A percentile compares a stretch with the other conserved stretches of the same genome.
phyloP scores from a whole-genome alignment of 2,329 filamentous ascomycete species.

The Tolypocladium inflatum region DNA sequence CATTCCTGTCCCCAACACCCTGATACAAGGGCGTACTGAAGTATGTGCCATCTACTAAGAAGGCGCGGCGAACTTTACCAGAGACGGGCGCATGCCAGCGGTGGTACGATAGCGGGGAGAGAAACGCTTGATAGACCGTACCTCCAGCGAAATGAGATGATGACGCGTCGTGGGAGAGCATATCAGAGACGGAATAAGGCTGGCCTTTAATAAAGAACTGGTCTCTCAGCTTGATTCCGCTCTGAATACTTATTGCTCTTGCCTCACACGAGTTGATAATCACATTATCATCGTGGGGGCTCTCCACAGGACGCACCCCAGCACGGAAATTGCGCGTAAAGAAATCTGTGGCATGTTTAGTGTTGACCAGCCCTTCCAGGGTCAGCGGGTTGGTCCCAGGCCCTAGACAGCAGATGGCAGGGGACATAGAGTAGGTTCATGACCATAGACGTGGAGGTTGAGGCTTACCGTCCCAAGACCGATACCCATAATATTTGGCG shows the following conservation, averaged over 20 bases:
- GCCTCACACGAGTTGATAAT: constrained; percentile 60
- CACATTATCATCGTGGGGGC: constrained; percentile 39
- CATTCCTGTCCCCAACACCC: constrained; percentile 16
- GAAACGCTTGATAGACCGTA: constrained; percentile 62
- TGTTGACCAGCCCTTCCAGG: no score
- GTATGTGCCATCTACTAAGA: constrained; percentile 55
- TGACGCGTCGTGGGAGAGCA: constrained; percentile 47
- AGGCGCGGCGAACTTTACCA: constrained; percentile 48
- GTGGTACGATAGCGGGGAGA: constrained; percentile 59
- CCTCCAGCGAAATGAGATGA: constrained; percentile 47
- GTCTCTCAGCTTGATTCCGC: constrained; percentile 44
- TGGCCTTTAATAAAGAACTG: constrained; percentile 61
- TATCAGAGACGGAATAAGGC: constrained; percentile 55
- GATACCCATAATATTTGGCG: constrained; percentile 48
- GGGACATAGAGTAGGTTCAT: no score
- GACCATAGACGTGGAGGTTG: no score
- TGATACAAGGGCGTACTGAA: constrained; percentile 48
- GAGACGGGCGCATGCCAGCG: constrained; percentile 63
- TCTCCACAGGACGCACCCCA: constrained; percentile 45
- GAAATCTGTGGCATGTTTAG: constrained; percentile 33
- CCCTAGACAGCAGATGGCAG: no score
- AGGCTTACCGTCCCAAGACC: constrained; percentile 50
- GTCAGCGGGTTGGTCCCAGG: no score
- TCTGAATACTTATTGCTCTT: constrained; percentile 41
- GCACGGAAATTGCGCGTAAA: constrained; percentile 52